Conservation (phyloP, 2,329 filamentous ascomycete species). For the Cordyceps tenuipes region DNA sequence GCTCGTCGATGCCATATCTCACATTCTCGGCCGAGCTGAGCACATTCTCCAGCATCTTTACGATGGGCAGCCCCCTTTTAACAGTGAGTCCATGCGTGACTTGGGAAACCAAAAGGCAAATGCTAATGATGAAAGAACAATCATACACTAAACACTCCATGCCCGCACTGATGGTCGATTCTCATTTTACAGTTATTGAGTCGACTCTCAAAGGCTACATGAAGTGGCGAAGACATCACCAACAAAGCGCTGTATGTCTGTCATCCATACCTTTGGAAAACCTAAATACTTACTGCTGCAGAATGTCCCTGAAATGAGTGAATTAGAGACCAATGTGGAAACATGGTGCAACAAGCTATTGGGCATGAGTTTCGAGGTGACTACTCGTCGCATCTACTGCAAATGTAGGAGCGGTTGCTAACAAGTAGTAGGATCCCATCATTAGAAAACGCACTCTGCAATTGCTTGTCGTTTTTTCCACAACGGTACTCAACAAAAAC, state of each 20-base stretch:
- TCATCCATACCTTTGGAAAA: neutral
- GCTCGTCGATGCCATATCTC: constrained; percentile 74
- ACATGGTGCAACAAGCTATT: constrained; percentile 66
- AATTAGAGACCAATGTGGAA: constrained; percentile 57
- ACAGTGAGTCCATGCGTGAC: constrained; percentile 39
- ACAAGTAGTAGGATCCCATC: constrained; percentile 55
- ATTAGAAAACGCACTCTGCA: constrained; percentile 76
- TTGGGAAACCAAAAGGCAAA: neutral
- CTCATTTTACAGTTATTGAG: constrained; percentile 83
- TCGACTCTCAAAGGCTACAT: constrained; percentile 81
- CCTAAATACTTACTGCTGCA: constrained; percentile 13
- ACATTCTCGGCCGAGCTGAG: constrained; percentile 77
- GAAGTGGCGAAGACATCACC: constrained; percentile 54
- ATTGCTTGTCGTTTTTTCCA: constrained; percentile 76
- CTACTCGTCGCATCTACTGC: neutral
- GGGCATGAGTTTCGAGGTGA: constrained; percentile 58
- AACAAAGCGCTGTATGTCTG: constrained; percentile 23
- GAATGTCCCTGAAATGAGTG: constrained; percentile 40
- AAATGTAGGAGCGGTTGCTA: constrained; percentile 13
- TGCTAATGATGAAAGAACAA: constrained; percentile 29
- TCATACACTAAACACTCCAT: constrained; percentile 62
- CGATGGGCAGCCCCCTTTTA: constrained; percentile 57
- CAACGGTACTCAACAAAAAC: constrained; percentile 68
- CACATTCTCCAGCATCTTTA: constrained; percentile 68
- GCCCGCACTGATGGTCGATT: constrained; percentile 72